Evolutionary conservation across 225 moss, liverwort and hornwort species (phyloP), one percentile per base, ranked within the genome.

Genomic region (Physcomitrium patens): DNA sequence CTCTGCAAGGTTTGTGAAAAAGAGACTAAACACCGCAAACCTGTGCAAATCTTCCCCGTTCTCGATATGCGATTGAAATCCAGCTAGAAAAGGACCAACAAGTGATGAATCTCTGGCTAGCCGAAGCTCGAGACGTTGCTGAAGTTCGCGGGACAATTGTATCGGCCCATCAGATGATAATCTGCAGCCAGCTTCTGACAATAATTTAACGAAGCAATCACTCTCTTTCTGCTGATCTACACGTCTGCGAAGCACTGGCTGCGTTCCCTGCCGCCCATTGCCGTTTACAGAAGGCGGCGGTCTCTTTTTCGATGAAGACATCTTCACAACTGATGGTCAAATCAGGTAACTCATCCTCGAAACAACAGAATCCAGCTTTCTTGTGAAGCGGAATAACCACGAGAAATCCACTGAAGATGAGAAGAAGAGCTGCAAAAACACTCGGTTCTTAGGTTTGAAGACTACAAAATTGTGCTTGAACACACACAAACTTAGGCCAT

Each of bases 41-140:
- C 94, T 89, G 77, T 92, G 94, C 47, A 95, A 83, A 77, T 82
- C 81, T 26, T 76, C 78, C 22, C 77, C 85, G 70, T 91, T 83
- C 12, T 87, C 80, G 13, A 91, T 78, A 41, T 91, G 78, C 14
- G 80, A 73, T 56, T 79, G 86, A 16, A 95, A 81, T 56, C 91
- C 87, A 48, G 84, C 83, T 46, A 95, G 68, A 74, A 95, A 92
- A 50, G 81, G 80, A 72, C 73, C 83, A 46, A 76, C 71, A 65
- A 78, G 77, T n/a, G 74, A 69, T 18, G 84, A 26, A 65, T 95
- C 89, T 75, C 84, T 75, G 65, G 80, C 82, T 46, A 95, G 79
- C 16, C 81, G 81, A 69, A 87, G 80, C 67, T 92, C 87, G 62
- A 95, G 65, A 57, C 90, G 89, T 52, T 89, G 87, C 54, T 88